Evolutionary conservation across 352 stramenopile genomes (phyloP).

Genomic region (Phytophthora megakarya): DNA sequence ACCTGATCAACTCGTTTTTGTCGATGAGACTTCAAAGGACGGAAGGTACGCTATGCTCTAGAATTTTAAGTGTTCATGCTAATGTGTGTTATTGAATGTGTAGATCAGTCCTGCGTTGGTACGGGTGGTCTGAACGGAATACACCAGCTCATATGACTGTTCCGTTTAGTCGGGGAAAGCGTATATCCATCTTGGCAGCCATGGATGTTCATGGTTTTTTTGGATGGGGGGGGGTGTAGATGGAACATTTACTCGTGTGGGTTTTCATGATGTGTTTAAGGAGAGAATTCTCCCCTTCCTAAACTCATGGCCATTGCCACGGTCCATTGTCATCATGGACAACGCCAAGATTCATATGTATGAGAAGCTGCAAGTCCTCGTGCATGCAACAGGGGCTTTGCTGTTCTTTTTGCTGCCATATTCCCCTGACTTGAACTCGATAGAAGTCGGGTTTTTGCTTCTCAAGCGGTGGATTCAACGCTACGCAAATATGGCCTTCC

Average conservation of each 20-base stretch:
- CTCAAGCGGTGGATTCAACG: conserved; percentile 5
- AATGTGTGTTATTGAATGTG: no score
- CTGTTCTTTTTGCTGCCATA: conserved; percentile 18
- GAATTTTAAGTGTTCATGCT: no score
- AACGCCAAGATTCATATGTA: conserved; percentile 91
- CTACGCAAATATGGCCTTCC: no score
- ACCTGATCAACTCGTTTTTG: no score
- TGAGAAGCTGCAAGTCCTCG: conserved; percentile 44
- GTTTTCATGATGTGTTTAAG: conserved; percentile 86
- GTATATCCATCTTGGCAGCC: conserved; percentile 24
- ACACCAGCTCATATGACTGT: not conserved
- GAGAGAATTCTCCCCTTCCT: conserved; percentile 75
- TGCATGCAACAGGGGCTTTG: conserved; percentile 93
- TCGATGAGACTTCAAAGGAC: no score
- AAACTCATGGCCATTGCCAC: conserved; percentile 79
- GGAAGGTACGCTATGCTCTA: no score
- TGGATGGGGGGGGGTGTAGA: not conserved
- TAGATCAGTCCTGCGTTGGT: no score
- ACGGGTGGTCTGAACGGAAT: not conserved
- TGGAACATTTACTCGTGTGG: conserved; percentile 64
- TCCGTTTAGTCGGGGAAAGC: not conserved
- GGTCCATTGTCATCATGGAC: no score
- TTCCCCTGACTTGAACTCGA: not conserved
- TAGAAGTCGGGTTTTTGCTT: conserved; percentile 4
- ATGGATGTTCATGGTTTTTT: conserved; percentile 7